These are phyloP conservation scores for Paralagenidium karlingii DNA, from an alignment of 352 stramenopile species.

Conservation along the genomic window DNA sequence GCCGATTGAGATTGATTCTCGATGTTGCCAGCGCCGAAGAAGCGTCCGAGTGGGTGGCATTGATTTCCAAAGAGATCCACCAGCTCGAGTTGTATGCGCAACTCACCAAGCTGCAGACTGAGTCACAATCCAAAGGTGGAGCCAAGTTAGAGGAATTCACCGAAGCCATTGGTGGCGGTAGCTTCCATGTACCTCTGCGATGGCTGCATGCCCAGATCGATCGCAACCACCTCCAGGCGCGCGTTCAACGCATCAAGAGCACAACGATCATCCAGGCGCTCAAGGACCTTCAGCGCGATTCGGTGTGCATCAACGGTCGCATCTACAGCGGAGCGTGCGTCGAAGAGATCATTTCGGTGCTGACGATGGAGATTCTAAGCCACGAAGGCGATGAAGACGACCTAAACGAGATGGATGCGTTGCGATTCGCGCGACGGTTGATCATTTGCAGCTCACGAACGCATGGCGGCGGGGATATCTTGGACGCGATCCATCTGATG, in stretches of 20 bases:
- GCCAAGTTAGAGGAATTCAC: conserved; percentile 1
- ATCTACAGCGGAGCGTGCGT: conserved; percentile 16
- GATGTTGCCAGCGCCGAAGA: conserved; percentile 29
- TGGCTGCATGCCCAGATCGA: conserved; percentile 47
- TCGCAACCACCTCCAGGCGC: conserved; percentile 10
- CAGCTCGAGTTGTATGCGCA: conserved; percentile 13
- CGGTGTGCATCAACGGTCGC: conserved; percentile 35
- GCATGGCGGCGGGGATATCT: conserved; percentile 47
- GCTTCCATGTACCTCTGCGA: conserved; percentile 23
- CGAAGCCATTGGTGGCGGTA: background rate
- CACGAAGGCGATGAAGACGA: conserved; percentile 1
- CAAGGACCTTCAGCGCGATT: conserved; percentile 54
- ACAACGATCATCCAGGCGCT: conserved; percentile 39
- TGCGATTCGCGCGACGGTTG: conserved; percentile 38
- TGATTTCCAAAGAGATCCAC: conserved; percentile 28
- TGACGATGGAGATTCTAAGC: conserved; percentile 13
- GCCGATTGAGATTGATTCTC: conserved; percentile 29
- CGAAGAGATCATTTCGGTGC: conserved; percentile 15
- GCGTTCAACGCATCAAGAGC: conserved; percentile 25
- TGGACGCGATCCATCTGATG: conserved; percentile 42
- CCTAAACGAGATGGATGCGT: conserved; percentile 24
- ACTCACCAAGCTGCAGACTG: background rate
- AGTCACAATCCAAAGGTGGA: conserved; percentile 2
- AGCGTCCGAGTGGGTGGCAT: conserved; percentile 21
- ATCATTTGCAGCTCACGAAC: conserved; percentile 51